Base-by-base conservation (phyloP, 805 yeast genomes). In the Teunomyces kruisii region DNA sequence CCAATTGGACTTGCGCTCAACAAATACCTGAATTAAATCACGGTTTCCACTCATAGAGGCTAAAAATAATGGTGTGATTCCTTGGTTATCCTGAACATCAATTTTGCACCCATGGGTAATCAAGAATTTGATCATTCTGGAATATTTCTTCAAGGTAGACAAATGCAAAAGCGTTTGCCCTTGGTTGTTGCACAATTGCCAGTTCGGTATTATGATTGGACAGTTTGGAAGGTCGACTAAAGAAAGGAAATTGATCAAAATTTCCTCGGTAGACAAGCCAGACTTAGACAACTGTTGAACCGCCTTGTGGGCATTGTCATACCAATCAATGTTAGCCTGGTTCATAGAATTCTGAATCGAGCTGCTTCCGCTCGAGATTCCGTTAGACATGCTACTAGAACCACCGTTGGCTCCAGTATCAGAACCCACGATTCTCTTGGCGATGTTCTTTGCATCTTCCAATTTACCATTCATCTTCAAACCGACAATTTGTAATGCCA, bases 401-500 rank as follows among this genome's bases (percentile, higher is more conserved):
- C 72, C 51, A 17, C 76, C 82, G 51, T 74, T 74, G 8, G 59
- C 60, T 15, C 39, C 40, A 12, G 36, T 53, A 43, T 69, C 82
- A 42, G 80, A 76, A 9, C 94, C 95, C 43, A 92, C 90, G 53
- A 94, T 89, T 52, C 96, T 75, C 63, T 86, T 85, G 1, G 98
- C 98, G 56, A 94, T 88, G 59, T 89, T 90, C 54, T 88, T 81
- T 1, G 98, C 97, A 65, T 92, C 97, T 60, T 94, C 98, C 46
- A 94, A 71, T 57, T 85, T 84, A 47, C 98, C 99, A 59, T 89
- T 91, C 97, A 92, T 90, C 68, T 92, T 92, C 65, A 91, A 74
- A 1, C 99, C 99, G 32, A 94, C 97, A 56, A 94, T 94, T 61
- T 94, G 98, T 55, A 94, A 74, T 1, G 99, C 99, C 51, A 94